phyloP scores from a whole-genome alignment of 2,329 filamentous ascomycete genomes.

The Arthrobotrys pseudoclavata region DNA sequence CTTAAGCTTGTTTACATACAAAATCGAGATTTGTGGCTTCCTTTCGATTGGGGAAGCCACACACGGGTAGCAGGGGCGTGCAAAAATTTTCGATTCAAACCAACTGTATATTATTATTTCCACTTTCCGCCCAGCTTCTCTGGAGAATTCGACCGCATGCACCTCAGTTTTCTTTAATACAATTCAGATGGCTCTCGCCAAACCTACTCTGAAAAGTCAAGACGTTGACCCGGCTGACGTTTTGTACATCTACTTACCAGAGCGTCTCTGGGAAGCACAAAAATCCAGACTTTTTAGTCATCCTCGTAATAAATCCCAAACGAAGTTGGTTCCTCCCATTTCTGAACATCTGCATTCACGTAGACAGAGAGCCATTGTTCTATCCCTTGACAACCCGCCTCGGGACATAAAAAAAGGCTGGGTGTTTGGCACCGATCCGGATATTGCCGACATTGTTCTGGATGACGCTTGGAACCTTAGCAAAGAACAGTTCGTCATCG shows the following conservation, averaged over 20 bases:
- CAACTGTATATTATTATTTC: no score
- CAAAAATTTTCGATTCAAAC: no score
- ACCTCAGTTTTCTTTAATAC: no score
- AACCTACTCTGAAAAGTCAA: no score
- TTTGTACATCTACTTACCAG: not conserved
- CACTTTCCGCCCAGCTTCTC: no score
- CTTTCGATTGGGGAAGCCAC: no score
- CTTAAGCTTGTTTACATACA: no score
- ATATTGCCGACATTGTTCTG: not conserved
- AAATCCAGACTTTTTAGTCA: not conserved
- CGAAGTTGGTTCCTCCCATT: not conserved
- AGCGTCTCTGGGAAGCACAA: not conserved
- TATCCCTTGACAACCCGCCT: not conserved
- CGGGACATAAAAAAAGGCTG: conserved; percentile 1
- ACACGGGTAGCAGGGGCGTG: no score
- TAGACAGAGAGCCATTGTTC: not conserved
- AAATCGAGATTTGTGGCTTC: no score
- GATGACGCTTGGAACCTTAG: not conserved
- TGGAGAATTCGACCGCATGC: no score
- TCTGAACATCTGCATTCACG: not conserved
- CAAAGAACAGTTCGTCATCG: not conserved
- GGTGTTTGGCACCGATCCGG: not conserved
- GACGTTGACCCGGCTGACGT: not conserved
- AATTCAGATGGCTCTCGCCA: no score
- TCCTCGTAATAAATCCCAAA: not conserved